Evolutionary conservation across 2,329 filamentous ascomycete species (phyloP).

Genomic region (Trichoderma oligosporum): DNA sequence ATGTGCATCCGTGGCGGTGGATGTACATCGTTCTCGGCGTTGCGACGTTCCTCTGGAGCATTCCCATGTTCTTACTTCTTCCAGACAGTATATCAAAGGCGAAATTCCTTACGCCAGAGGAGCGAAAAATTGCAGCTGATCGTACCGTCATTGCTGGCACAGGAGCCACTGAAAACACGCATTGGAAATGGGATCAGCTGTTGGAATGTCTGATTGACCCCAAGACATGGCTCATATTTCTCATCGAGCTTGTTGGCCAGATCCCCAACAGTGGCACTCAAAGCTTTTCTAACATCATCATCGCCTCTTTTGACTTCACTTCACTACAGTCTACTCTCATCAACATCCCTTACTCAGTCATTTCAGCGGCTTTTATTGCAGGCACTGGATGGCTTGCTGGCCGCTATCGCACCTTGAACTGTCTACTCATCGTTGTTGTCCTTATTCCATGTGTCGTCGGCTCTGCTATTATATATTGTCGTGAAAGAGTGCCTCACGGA

Average conservation of each 20-base stretch:
- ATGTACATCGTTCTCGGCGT: slow-evolving; percentile 56
- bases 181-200: slow-evolving; percentile 50
- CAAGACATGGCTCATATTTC: slow-evolving; percentile 58
- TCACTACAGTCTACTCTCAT: slow-evolving; percentile 53
- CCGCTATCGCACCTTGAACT: slow-evolving; percentile 48
- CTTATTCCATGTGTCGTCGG: slow-evolving; percentile 51
- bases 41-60: slow-evolving; percentile 48
- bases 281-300: slow-evolving; percentile 55
- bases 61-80: slow-evolving; percentile 46
- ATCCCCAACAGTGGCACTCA: slow-evolving; percentile 62
- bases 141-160: slow-evolving; percentile 49
- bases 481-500: slow-evolving; percentile 37
- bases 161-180: slow-evolving; percentile 46
- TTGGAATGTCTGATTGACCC: slow-evolving; percentile 53
- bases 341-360: slow-evolving; percentile 56
- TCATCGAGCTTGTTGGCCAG: slow-evolving; percentile 50
- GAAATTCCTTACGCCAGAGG: slow-evolving; percentile 52
- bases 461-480: slow-evolving; percentile 50
- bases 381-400: slow-evolving; percentile 50
- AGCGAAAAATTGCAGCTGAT: slow-evolving; percentile 46
- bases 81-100: slow-evolving; percentile 54
- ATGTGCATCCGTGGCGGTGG: slow-evolving; percentile 51
- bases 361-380: slow-evolving; percentile 46
- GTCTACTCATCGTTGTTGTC: slow-evolving; percentile 47
- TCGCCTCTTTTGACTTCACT: slow-evolving; percentile 54